phyloP scores from a whole-genome alignment of 192 early-diverging fungal genomes.

The Backusella luteola region DNA sequence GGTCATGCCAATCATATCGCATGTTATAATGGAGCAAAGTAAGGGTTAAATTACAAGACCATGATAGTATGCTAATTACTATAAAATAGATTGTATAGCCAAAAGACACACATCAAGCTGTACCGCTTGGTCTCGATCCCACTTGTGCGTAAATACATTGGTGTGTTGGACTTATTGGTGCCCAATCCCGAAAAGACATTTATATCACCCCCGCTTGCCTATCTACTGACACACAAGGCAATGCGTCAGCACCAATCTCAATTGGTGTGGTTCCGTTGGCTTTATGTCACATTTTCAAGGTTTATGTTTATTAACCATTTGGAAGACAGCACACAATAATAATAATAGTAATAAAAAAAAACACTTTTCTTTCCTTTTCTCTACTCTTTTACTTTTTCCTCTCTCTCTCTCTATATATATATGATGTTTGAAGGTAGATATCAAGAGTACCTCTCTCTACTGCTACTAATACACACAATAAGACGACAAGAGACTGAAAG shows the following conservation, averaged over 20 bases:
- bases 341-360: background rate
- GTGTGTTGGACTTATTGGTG: conserved; percentile 45
- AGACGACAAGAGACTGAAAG: background rate
- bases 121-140: conserved; percentile 59
- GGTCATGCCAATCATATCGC: conserved; percentile 90
- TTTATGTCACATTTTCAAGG: conserved; percentile 83
- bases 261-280: conserved; percentile 90
- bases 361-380: background rate
- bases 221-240: conserved; percentile 56
- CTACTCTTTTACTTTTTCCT: background rate
- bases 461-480: background rate
- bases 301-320: conserved; percentile 87
- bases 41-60: background rate
- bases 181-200: conserved; percentile 15
- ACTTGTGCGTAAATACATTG: conserved; percentile 56
- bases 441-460: background rate
- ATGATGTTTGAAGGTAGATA: background rate
- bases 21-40: conserved; percentile 68
- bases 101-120: conserved; percentile 40
- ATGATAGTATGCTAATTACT: background rate
- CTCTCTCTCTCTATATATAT: no score
- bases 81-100: background rate
- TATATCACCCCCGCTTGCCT: conserved; percentile 58
- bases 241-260: conserved; percentile 85
- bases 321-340: background rate